Evolutionary conservation across 2,329 filamentous ascomycete genomes (phyloP).

Genomic region (Calonectria crousiana): DNA sequence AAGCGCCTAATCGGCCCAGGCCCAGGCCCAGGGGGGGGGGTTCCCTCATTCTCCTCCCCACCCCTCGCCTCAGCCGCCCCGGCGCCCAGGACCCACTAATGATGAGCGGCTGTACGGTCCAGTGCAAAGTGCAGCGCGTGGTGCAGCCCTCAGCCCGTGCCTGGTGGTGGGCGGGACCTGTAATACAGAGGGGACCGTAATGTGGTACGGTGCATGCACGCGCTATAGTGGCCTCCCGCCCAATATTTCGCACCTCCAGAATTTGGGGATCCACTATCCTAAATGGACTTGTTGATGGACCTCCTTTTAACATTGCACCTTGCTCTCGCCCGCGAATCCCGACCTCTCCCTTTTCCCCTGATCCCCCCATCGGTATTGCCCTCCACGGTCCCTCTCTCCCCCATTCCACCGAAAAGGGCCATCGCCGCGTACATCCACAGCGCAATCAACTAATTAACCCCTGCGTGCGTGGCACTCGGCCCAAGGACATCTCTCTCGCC

Average conservation of each 20-base stretch:
- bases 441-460: background rate
- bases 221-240: slow-evolving; percentile 13
- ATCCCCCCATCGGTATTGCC: background rate
- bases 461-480: background rate
- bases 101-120: slow-evolving; percentile 16
- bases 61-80: background rate
- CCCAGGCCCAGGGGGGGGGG: background rate
- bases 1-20: slow-evolving; percentile 2
- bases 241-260: slow-evolving; percentile 29
- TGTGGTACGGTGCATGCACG: slow-evolving; percentile 10
- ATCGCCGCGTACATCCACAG: slow-evolving; percentile 7
- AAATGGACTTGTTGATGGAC: slow-evolving; percentile 37
- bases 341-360: slow-evolving; percentile 30
- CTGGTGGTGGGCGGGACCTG: background rate
- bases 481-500: slow-evolving; percentile 6
- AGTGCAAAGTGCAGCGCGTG: background rate
- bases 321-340: slow-evolving; percentile 26
- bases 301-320: slow-evolving; percentile 41
- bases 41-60: background rate
- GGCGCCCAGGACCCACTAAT: background rate
- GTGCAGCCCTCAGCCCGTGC: slow-evolving; percentile 3
- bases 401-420: slow-evolving; percentile 4
- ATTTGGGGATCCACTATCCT: slow-evolving; percentile 37
- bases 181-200: slow-evolving; percentile 1
- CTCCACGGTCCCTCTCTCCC: background rate